Evolutionary conservation across 2,329 filamentous ascomycete species (phyloP).

Genomic region (Ceratocystis harringtonii): DNA sequence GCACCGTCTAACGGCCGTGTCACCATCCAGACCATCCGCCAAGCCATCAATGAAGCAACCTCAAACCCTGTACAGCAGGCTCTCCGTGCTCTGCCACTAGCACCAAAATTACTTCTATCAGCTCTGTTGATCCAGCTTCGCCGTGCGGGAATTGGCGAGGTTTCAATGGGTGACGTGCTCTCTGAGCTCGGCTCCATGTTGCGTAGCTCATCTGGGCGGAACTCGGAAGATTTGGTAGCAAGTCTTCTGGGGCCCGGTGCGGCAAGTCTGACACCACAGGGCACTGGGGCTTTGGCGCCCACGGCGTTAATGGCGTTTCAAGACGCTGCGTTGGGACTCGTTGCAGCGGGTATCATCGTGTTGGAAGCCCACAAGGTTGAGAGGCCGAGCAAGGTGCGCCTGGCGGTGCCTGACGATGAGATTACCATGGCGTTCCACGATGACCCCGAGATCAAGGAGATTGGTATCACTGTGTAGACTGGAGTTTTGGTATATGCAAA

Average conservation of each 20-base stretch:
- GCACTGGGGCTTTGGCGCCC: conserved; percentile 12
- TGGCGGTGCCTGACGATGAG: conserved; percentile 82
- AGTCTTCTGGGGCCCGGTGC: conserved; percentile 11
- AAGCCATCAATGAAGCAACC: conserved; percentile 88
- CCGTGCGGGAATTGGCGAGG: conserved; percentile 73
- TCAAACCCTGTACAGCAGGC: conserved; percentile 84
- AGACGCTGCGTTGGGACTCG: conserved; percentile 62
- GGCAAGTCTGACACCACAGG: conserved; percentile 1
- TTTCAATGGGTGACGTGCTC: conserved; percentile 73
- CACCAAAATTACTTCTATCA: conserved; percentile 71
- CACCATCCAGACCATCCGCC: conserved; percentile 83
- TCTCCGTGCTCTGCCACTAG: conserved; percentile 64
- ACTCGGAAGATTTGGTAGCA: conserved; percentile 15
- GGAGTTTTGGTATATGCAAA: neutral
- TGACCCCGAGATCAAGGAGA: conserved; percentile 68
- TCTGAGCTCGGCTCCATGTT: conserved; percentile 43
- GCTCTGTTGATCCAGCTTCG: conserved; percentile 66
- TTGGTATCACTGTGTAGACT: conserved; percentile 43
- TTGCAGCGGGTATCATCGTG: conserved; percentile 75
- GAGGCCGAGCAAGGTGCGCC: conserved; percentile 69
- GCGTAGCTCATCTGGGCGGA: conserved; percentile 13
- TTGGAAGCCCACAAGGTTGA: conserved; percentile 70
- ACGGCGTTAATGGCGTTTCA: conserved; percentile 25
- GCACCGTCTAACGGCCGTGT: conserved; percentile 37
- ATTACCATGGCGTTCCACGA: conserved; percentile 76